Base-by-base conservation (phyloP, 495 filamentous ascomycete species). In the Talaromyces liani region DNA sequence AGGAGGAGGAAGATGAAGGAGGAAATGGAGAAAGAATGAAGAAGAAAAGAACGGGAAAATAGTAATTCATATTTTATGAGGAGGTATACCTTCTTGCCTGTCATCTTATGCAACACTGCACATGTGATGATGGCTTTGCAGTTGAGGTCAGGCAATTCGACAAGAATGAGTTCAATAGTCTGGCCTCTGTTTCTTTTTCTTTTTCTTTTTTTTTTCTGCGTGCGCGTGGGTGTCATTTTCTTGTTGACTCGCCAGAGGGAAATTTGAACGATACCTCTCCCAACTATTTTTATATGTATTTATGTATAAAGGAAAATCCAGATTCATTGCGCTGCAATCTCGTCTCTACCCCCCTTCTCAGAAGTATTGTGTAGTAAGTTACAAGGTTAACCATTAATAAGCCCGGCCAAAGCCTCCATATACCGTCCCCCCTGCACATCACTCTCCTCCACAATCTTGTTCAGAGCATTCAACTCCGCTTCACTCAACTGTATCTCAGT, bases 401-500 rank as follows among this genome's bases (percentile, higher is more conserved):
- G 34, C 57, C 31, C 31, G 10, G 34, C 34, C 29, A 60, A 34
- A 20, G 18, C 18, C 31, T 41, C 34, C 2, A 7, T 41, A 51
- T 34, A 63, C 18, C 61, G 8, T 8, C 27, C 49, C 5, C 61
- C 61, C 57, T 64, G 31, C 55, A 55, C 29, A 8, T 25, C 6
- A 27, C 12, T 55, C 34, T 63, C 45, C 4, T 54, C 34, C 53
- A 63, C 10, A 16, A 55, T 79, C 12, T 59, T 66, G 51, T 85
- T 75, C 39, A 88, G 80, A 66, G 77, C 71, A n/a, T 64, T 69
- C 75, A 81, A 68, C 66, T 87, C 85, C 14, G 75, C 76, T 7
- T 77, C 71, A 6, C 70, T 74, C 27, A 87, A 64, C 0, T 78
- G 71, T 0, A 86, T 72, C 9, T 71, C 29, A 16, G 65, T 70